A percentile compares a stretch with the other conserved stretches of the same genome.
Conservation (phyloP, 2,329 filamentous ascomycete genomes). For the Rugonectria rugulosa region DNA sequence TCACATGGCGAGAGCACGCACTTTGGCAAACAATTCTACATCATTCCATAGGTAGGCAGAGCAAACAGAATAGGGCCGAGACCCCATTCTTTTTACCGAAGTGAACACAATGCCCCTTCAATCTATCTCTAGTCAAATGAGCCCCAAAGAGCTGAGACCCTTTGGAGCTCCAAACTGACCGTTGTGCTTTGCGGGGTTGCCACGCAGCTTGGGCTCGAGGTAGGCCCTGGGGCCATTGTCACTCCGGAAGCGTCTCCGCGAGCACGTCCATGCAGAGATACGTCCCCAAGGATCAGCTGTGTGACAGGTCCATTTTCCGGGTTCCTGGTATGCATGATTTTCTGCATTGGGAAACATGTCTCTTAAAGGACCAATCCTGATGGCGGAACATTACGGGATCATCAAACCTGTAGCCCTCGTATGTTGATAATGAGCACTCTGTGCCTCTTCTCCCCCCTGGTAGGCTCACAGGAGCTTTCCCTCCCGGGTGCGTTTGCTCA, state of each 20-base stretch:
- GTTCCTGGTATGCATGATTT: conserved; percentile 27
- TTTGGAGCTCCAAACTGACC: neutral
- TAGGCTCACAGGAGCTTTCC: too few relatives aligned
- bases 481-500: neutral
- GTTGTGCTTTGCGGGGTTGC: neutral
- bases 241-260: conserved; percentile 7
- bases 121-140: neutral
- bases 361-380: neutral
- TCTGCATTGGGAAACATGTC: conserved; percentile 21
- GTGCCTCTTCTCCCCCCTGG: neutral
- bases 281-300: neutral
- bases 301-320: conserved; percentile 14
- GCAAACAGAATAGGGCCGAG: too few relatives aligned
- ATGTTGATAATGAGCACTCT: neutral
- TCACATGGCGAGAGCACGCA: too few relatives aligned
- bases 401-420: conserved; percentile 3
- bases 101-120: too few relatives aligned
- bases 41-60: too few relatives aligned
- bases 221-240: neutral
- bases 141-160: neutral
- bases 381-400: conserved; percentile 7
- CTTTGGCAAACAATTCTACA: too few relatives aligned
- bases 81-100: too few relatives aligned
- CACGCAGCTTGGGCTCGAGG: neutral
- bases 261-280: conserved; percentile 22